Percentiles rank a stretch among this genome's conserved stretches.
Evolutionary conservation across 148 eudicot genomes (phyloP).

Genomic region (Tetragonia tetragonoides): DNA sequence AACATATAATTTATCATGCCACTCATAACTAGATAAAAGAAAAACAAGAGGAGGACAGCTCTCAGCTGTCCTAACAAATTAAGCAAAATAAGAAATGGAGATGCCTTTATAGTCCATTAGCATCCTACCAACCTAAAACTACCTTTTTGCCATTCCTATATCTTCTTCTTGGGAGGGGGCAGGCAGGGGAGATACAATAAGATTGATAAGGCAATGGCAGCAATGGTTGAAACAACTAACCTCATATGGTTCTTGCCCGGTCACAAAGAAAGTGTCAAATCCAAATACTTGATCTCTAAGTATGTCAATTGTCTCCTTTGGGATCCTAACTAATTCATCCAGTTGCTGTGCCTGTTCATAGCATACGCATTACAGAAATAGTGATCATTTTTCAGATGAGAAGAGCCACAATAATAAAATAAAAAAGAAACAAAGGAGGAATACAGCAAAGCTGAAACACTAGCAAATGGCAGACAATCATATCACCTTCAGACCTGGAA

Average conservation of each 20-base stretch:
- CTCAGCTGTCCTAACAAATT: not conserved
- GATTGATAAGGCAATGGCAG: not conserved
- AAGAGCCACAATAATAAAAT: not conserved
- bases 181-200: not conserved
- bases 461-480: conserved; percentile 24
- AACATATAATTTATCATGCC: not conserved
- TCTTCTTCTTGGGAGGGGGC: not conserved
- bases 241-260: conserved; percentile 97
- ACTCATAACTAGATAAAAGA: not conserved
- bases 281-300: conserved; percentile 91
- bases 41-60: not conserved
- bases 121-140: not conserved
- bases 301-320: conserved; percentile 84
- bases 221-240: conserved; percentile 37
- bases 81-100: not conserved
- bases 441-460: not conserved
- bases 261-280: conserved; percentile 93
- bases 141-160: not conserved
- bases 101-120: not conserved
- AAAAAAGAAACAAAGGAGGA: not conserved
- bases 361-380: not conserved
- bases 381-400: conserved; percentile 12
- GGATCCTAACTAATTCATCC: conserved; percentile 66
- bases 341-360: conserved; percentile 60
- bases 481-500: conserved; percentile 96